Percentiles rank a stretch among this genome's conserved stretches.
Evolutionary conservation across 2,329 filamentous ascomycete genomes (phyloP).

Genomic region (Xylaria arbuscula): DNA sequence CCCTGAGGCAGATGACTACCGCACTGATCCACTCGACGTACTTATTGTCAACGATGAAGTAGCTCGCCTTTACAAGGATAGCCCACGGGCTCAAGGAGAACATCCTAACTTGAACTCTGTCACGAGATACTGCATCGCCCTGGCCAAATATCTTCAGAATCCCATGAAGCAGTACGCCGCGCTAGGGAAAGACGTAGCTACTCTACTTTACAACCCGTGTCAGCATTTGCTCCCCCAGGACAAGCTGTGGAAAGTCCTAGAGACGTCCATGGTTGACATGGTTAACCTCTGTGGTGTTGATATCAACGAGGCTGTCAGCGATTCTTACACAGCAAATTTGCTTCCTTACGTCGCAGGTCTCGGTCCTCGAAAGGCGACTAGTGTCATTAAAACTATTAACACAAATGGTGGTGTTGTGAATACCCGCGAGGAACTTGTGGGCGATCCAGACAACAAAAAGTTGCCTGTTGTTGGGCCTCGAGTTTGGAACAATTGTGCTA

Average conservation of each 20-base stretch:
- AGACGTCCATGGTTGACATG: constrained; percentile 98
- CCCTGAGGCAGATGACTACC: constrained; percentile 77
- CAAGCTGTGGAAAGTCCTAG: constrained; percentile 84
- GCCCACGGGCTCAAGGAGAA: constrained; percentile 79
- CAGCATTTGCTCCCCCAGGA: constrained; percentile 90
- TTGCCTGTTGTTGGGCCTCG: constrained; percentile 84
- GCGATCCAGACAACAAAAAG: constrained; percentile 83
- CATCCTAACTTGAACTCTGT: constrained; percentile 83
- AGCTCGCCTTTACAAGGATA: constrained; percentile 94
- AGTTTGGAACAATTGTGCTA: constrained; percentile 97
- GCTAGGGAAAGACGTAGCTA: constrained; percentile 86
- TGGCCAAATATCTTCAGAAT: constrained; percentile 93
- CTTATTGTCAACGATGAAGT: constrained; percentile 96
- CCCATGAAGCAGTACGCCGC: constrained; percentile 97
- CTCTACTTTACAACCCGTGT: constrained; percentile 87
- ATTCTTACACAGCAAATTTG: constrained; percentile 85
- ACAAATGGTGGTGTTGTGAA: constrained; percentile 87
- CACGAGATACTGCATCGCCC: constrained; percentile 87
- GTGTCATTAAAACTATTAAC: constrained; percentile 89
- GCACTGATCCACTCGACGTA: constrained; percentile 84
- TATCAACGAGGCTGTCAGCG: constrained; percentile 88
- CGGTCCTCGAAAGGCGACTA: constrained; percentile 88
- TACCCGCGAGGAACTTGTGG: constrained; percentile 87
- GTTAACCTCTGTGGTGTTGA: constrained; percentile 97
- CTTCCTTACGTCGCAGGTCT: constrained; percentile 92